These are phyloP conservation scores for Aegle marmelos DNA, from an alignment of 345 rosid species.

Conservation along the genomic window DNA sequence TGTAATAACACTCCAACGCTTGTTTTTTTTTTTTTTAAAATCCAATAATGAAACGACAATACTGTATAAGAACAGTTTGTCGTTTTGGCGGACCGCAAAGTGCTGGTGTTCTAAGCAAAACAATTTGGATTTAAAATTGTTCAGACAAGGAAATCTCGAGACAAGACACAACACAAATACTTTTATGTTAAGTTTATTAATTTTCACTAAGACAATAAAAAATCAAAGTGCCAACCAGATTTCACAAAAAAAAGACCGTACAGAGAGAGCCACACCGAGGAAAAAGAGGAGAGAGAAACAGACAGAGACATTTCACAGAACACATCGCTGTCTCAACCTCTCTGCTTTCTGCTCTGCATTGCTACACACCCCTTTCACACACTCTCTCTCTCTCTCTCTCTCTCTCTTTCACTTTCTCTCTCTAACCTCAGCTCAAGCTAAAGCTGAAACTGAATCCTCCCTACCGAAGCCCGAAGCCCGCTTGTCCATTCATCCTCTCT, in stretches of 20 bases:
- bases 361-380: not conserved
- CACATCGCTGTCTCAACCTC: slow-evolving; percentile 29
- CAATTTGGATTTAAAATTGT: no score
- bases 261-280: not conserved
- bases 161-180: no score
- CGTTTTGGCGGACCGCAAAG: no score
- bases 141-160: no score
- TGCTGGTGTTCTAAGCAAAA: no score
- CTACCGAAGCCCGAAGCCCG: no score
- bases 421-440: not conserved
- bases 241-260: not conserved
- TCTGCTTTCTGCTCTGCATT: slow-evolving; percentile 8
- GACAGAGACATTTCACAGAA: slow-evolving; percentile 24
- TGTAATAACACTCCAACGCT: no score
- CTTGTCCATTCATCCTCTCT: not conserved
- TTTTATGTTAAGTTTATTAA: not conserved
- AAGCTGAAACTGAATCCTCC: no score
- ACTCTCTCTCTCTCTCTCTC: not conserved
- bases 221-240: not conserved
- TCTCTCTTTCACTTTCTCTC: not conserved
- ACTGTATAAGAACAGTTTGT: no score
- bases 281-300: not conserved
- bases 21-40: no score
- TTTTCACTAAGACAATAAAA: not conserved
- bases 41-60: no score